phyloP scores from a whole-genome alignment of 257 asterid genomes.

The Mitragyna speciosa region DNA sequence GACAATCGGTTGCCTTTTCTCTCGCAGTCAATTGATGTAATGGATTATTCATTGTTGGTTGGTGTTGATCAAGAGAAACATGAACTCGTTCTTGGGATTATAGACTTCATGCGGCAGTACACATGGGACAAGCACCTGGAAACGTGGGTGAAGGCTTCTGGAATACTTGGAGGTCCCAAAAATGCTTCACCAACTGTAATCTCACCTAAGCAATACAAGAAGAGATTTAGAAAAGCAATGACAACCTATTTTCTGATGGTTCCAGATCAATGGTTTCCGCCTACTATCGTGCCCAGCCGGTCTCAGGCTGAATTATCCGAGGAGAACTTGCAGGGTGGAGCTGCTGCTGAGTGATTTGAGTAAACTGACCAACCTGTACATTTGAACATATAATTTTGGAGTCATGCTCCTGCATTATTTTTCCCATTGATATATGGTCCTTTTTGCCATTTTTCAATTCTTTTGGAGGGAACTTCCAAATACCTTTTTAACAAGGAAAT shows the following conservation, averaged over 20 bases:
- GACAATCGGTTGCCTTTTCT: neutral
- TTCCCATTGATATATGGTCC: slow-evolving; percentile 27
- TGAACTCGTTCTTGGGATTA: slow-evolving; percentile 92
- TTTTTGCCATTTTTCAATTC: slow-evolving; percentile 35
- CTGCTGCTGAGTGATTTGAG: slow-evolving; percentile 18
- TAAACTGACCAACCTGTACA: slow-evolving; percentile 31
- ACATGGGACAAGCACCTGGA: slow-evolving; percentile 99
- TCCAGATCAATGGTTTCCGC: slow-evolving; percentile 96
- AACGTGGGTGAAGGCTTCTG: slow-evolving; percentile 92
- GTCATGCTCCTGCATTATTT: slow-evolving; percentile 25
- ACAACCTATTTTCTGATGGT: slow-evolving; percentile 87
- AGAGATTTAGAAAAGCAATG: slow-evolving; percentile 95
- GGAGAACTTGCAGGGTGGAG: slow-evolving; percentile 42
- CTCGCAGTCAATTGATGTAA: slow-evolving; percentile 79
- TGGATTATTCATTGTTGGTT: slow-evolving; percentile 91
- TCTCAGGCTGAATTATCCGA: slow-evolving; percentile 60
- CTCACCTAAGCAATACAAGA: slow-evolving; percentile 91
- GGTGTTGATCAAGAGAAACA: slow-evolving; percentile 90
- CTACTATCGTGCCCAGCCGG: slow-evolving; percentile 48
- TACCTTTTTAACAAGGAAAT: slow-evolving; percentile 23
- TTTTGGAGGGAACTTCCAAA: slow-evolving; percentile 43
- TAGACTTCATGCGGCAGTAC: slow-evolving; percentile 96
- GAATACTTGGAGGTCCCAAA: slow-evolving; percentile 93
- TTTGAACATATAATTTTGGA: slow-evolving; percentile 18
- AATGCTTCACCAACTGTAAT: slow-evolving; percentile 81